phyloP scores from a whole-genome alignment of 2,329 filamentous ascomycete species.

The Zopfia rhizophila region DNA sequence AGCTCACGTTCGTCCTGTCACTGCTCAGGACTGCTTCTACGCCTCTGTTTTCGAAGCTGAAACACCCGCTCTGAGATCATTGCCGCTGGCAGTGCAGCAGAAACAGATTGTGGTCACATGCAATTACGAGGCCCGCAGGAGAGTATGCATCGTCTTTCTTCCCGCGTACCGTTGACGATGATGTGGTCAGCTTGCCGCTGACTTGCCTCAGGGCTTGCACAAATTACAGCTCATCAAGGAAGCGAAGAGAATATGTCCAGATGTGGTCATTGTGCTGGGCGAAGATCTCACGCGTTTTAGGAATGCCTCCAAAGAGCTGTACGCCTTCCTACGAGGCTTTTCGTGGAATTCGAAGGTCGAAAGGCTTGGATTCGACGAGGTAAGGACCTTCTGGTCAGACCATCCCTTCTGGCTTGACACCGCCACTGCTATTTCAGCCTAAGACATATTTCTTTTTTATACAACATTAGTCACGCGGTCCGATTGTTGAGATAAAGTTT shows the following conservation, averaged over 20 bases:
- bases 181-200: conserved; percentile 25
- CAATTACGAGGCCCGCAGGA: conserved; percentile 88
- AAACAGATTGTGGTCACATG: conserved; percentile 78
- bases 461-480: not conserved
- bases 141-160: conserved; percentile 48
- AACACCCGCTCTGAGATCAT: conserved; percentile 74
- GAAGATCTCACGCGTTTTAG: conserved; percentile 80
- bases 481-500: conserved; percentile 16
- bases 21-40: conserved; percentile 91
- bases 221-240: conserved; percentile 90
- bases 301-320: conserved; percentile 84
- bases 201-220: conserved; percentile 62
- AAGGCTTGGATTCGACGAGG: conserved; percentile 89
- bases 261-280: conserved; percentile 83
- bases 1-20: conserved; percentile 25
- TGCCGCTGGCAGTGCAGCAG: conserved; percentile 87
- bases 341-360: conserved; percentile 84
- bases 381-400: conserved; percentile 58
- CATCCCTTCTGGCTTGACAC: conserved; percentile 21
- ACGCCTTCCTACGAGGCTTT: conserved; percentile 74
- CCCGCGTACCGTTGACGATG: conserved; percentile 1
- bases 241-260: conserved; percentile 81
- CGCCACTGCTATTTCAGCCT: conserved; percentile 18
- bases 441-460: conserved; percentile 9
- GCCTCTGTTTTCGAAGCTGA: conserved; percentile 88